Base-by-base conservation (phyloP, 2,329 filamentous ascomycete genomes). In the Monosporascus sp. region DNA sequence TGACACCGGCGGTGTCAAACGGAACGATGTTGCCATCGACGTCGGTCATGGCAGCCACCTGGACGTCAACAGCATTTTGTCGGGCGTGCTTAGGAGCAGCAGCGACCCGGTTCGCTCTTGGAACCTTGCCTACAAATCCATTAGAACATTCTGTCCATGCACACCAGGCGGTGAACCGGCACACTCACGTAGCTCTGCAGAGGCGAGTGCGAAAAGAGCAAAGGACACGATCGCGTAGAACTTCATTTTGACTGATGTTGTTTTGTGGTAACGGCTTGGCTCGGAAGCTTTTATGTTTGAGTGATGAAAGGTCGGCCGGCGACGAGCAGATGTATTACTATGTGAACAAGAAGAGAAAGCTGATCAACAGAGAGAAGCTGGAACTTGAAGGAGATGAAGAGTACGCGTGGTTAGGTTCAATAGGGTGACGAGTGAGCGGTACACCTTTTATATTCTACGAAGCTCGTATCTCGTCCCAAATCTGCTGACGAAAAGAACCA, bases 201-300 rank as follows among this genome's bases (percentile, higher is more conserved):
- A 66, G 61, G 72, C 76, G 62, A 74, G 69, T 52, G 75, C 69
- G 66, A 73, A 70, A 57, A 83, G 66, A 57, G 77, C 69, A 61
- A 79, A 67, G 57, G 81, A 53, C 62, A 74, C 70, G 61, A 77
- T 57, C 57, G 75, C 56, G 55, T 75, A 73, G 74, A 76, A 77
- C 73, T 81, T 76, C 80, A 83, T 83, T 55, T 73, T 81, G 75
- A 70, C 66, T 61, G 64, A 53, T 62, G 53, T 62, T 41, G 51
- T 57, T 54, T 53, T 54, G 49, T 47, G 38, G 31, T 47, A 52
- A 58, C 57, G 50, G 56, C 58, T 53, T 54, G 61, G 53, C 50
- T 63, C 48, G 51, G 48, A 52, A 63, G 56, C 60, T 56, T 60
- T 51, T 59, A 66, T 56, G 61, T 11, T 34, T 46, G 24, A 66